These are phyloP conservation scores for Coemansia sp. DNA, from an alignment of 192 early-diverging fungal genomes.

Conservation along the genomic window DNA sequence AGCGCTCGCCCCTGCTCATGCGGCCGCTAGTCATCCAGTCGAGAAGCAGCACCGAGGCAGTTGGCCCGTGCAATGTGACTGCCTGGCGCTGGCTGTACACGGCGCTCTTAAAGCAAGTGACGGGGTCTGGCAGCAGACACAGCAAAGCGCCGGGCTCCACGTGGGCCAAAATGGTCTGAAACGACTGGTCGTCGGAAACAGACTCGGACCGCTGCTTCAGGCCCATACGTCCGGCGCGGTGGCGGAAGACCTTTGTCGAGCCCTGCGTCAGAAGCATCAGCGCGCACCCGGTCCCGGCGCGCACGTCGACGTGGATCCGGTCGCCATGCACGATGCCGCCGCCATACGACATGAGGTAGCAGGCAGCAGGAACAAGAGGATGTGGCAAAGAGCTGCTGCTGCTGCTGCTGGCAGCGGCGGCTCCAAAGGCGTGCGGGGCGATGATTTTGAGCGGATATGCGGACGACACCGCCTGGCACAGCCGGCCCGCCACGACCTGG, in stretches of 20 bases:
- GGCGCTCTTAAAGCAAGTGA: conserved; percentile 67
- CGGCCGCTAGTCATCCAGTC: conserved; percentile 86
- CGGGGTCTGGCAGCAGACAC: conserved; percentile 70
- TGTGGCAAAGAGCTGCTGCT: background rate
- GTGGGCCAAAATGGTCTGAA: conserved; percentile 50
- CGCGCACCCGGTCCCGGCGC: conserved; percentile 46
- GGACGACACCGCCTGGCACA: conserved; percentile 15
- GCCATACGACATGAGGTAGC: conserved; percentile 69
- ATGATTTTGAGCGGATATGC: conserved; percentile 54
- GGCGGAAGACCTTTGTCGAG: conserved; percentile 78
- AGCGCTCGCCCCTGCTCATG: conserved; percentile 65
- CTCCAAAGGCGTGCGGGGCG: conserved; percentile 37
- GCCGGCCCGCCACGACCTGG: conserved; percentile 25
- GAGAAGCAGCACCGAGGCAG: conserved; percentile 63
- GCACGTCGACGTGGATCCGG: conserved; percentile 52
- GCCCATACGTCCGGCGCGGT: conserved; percentile 22
- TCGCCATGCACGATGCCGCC: conserved; percentile 78
- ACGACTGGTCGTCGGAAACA: conserved; percentile 17
- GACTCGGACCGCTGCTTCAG: background rate
- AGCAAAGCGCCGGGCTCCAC: conserved; percentile 50
- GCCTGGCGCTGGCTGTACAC: conserved; percentile 62
- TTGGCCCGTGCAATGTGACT: conserved; percentile 40
- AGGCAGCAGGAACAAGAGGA: conserved; percentile 26
- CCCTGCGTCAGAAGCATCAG: conserved; percentile 76
- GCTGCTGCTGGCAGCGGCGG: background rate